Percentiles rank a stretch among this genome's conserved stretches.
Conservation (phyloP, 2,329 filamentous ascomycete genomes). For the Fusarium penzigii region DNA sequence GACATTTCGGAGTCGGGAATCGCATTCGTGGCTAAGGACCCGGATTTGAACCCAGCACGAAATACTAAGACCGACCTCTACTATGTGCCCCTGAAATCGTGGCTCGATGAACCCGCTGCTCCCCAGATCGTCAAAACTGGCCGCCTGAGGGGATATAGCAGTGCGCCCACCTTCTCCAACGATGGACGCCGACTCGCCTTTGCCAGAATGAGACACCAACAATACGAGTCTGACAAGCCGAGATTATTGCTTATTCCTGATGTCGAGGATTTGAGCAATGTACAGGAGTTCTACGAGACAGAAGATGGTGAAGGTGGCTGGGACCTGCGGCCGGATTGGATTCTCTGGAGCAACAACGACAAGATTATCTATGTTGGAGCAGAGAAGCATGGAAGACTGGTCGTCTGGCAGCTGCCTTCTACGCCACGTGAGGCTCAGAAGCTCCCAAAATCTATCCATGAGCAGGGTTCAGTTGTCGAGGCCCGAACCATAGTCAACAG, state of each 20-base stretch:
- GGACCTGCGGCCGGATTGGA: constrained; percentile 58
- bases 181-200: constrained; percentile 73
- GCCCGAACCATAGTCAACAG: constrained; percentile 53
- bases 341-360: constrained; percentile 60
- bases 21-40: constrained; percentile 75
- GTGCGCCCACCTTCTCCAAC: constrained; percentile 71
- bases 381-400: constrained; percentile 65
- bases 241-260: constrained; percentile 66
- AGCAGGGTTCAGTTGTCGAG: constrained; percentile 55
- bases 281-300: constrained; percentile 63
- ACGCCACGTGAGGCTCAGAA: constrained; percentile 50
- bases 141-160: constrained; percentile 63
- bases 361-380: constrained; percentile 70
- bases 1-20: constrained; percentile 68
- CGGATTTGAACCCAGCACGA: constrained; percentile 67
- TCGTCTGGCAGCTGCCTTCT: constrained; percentile 64
- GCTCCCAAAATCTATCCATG: constrained; percentile 51
- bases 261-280: constrained; percentile 55
- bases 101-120: constrained; percentile 52
- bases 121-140: constrained; percentile 56
- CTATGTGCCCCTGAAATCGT: constrained; percentile 64
- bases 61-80: constrained; percentile 85
- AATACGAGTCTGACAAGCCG: constrained; percentile 77
- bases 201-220: constrained; percentile 71
- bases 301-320: constrained; percentile 64